These are phyloP conservation scores for Colletotrichum navitas DNA, from an alignment of 2,329 filamentous ascomycete genomes.

Conservation along the genomic window DNA sequence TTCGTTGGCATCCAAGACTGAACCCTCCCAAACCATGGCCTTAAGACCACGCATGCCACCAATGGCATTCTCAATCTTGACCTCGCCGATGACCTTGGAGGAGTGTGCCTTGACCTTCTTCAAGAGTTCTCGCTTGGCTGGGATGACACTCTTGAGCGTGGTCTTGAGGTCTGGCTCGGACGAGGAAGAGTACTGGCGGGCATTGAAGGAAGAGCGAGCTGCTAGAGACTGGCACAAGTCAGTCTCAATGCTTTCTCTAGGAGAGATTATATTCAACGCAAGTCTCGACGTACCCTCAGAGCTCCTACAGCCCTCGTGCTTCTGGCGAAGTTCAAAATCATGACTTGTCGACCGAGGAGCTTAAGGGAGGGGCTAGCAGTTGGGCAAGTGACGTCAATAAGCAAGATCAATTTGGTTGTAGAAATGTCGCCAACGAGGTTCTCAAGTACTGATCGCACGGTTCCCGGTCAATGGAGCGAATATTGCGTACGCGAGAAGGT, in stretches of 20 bases:
- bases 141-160: constrained; percentile 85
- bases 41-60: constrained; percentile 98
- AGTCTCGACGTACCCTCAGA: constrained; percentile 66
- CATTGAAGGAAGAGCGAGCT: constrained; percentile 48
- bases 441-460: neutral
- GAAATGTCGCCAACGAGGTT: neutral
- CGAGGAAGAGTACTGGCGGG: constrained; percentile 71
- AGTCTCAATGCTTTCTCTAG: neutral
- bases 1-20: constrained; percentile 94
- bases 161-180: constrained; percentile 91
- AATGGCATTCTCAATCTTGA: constrained; percentile 93
- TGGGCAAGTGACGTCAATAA: neutral
- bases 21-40: constrained; percentile 99
- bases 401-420: neutral
- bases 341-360: constrained; percentile 49
- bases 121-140: constrained; percentile 91
- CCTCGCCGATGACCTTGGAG: constrained; percentile 86
- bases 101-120: constrained; percentile 92
- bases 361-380: constrained; percentile 12
- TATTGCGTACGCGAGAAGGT: constrained; percentile 3
- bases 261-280: too few relatives aligned
- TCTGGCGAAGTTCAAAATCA: constrained; percentile 74
- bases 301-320: constrained; percentile 73
- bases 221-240: constrained; percentile 38
- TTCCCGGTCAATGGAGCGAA: neutral